Percentiles rank a stretch among this genome's conserved stretches.
phyloP scores from a whole-genome alignment of 306 rosid species.

The Malus asiatica region DNA sequence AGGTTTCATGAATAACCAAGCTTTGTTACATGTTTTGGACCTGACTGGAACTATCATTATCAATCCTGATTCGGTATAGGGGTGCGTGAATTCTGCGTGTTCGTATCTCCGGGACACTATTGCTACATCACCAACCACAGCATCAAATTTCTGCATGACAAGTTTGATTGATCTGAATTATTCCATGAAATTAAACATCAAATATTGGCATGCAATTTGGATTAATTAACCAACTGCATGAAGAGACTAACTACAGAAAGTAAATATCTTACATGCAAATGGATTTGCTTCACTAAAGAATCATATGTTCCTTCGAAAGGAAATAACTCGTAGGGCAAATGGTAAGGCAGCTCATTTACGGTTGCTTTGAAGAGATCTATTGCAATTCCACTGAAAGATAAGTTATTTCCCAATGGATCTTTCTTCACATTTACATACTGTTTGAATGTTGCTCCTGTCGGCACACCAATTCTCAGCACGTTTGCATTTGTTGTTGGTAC shows the following conservation, averaged over 20 bases:
- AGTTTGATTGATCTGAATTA: background rate
- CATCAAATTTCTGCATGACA: constrained; percentile 32
- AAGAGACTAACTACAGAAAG: background rate
- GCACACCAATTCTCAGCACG: constrained; percentile 37
- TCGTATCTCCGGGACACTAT: constrained; percentile 20
- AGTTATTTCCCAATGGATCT: background rate
- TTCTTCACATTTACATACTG: constrained; percentile 13
- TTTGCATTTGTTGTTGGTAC: background rate
- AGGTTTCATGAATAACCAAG: constrained; percentile 41
- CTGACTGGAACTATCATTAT: constrained; percentile 38
- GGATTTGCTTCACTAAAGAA: constrained; percentile 29
- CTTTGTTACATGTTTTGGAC: constrained; percentile 13
- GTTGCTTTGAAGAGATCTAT: constrained; percentile 29
- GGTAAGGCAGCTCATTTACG: constrained; percentile 17
- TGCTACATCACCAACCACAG: constrained; percentile 41
- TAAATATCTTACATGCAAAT: constrained; percentile 10
- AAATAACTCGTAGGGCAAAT: constrained; percentile 13
- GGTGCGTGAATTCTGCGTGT: constrained; percentile 36
- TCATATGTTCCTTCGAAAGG: constrained; percentile 34
- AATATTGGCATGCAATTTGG: background rate
- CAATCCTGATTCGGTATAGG: constrained; percentile 42
- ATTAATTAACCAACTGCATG: background rate
- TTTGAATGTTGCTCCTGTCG: constrained; percentile 15
- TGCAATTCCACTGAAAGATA: constrained; percentile 21
- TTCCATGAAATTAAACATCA: background rate